Percentiles rank a stretch among this genome's conserved stretches.
Evolutionary conservation across 2,329 filamentous ascomycete genomes (phyloP).

Genomic region (Gnomoniopsis sp.): DNA sequence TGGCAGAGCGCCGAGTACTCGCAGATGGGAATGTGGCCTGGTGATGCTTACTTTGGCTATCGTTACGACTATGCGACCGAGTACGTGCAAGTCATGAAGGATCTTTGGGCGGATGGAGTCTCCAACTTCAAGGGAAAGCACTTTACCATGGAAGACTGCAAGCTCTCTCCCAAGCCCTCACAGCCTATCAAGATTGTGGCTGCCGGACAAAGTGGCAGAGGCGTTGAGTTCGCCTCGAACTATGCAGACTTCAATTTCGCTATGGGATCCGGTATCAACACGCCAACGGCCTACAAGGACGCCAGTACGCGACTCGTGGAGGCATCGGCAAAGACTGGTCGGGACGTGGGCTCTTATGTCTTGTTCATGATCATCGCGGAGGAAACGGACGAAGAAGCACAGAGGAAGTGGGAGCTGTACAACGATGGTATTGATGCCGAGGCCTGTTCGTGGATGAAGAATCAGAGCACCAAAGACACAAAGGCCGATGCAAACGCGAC

Average conservation of each 20-base stretch:
- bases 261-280: not conserved
- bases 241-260: slow-evolving; percentile 6
- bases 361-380: slow-evolving; percentile 1
- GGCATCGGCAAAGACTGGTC: not conserved
- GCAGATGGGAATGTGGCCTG: not conserved
- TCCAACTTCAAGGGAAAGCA: not conserved
- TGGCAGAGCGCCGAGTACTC: slow-evolving; percentile 2
- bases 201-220: not conserved
- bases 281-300: not conserved
- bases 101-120: not conserved
- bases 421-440: not conserved
- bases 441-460: not conserved
- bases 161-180: not conserved
- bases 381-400: not conserved
- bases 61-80: slow-evolving; percentile 1
- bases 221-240: not conserved
- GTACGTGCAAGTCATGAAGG: not conserved
- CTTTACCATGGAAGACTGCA: slow-evolving; percentile 2
- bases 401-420: not conserved
- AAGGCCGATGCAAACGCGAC: not conserved
- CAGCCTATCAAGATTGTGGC: not conserved
- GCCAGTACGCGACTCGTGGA: not conserved
- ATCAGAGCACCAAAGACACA: not conserved
- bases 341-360: not conserved
- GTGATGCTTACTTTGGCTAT: not conserved